Base-by-base conservation (phyloP, 192 early-diverging fungal genomes). In the Backusella macrospora region DNA sequence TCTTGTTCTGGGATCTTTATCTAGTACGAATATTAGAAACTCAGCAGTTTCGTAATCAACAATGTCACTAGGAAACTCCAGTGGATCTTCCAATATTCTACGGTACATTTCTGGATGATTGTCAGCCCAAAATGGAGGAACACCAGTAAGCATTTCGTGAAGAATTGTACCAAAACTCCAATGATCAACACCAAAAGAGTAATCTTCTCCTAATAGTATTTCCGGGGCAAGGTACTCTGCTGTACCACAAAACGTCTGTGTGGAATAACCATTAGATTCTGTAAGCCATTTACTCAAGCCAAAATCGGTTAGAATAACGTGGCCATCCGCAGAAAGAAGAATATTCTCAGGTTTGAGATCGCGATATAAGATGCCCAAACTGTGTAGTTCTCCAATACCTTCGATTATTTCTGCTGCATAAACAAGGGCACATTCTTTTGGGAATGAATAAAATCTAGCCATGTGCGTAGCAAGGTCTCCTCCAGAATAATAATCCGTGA, bases 391-490 rank as follows among this genome's bases (percentile, higher is more conserved):
- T 44, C 93, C 89, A 13, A 99, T 81, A 0, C 91, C 97, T 29
- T 95, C 78, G 6, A 97, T 80, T 8, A 98, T 89, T 82, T 99
- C 96, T 5, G 94, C 89, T 0, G 91, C 86, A 82, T 99, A 98
- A 70, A 97, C 98, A 5, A 90, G 75, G 44, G 89, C 89, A 62
- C 89, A 83, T 65, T 90, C 90, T 49, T 95, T 92, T 29, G 89
- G 75, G 76, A 93, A 88, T 4, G 67, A 65, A 39, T 82, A 76
- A 59, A 76, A 79, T 21, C 77, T 80, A 1, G 86, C 80, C 75
- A 99, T 81, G 75, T 96, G 94, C n/a, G 91, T 93, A 62, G 95
- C 95, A 67, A 99, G 88, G 75, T 97, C 96, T 44, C 97, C 96
- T 38, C 97, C 97, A 3, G 86, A 87, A 68, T 95, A 86, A 78